Evolutionary conservation across 2,329 filamentous ascomycete species (phyloP), one percentile per base, ranked within the genome.

Genomic region (Penicillium sp.): DNA sequence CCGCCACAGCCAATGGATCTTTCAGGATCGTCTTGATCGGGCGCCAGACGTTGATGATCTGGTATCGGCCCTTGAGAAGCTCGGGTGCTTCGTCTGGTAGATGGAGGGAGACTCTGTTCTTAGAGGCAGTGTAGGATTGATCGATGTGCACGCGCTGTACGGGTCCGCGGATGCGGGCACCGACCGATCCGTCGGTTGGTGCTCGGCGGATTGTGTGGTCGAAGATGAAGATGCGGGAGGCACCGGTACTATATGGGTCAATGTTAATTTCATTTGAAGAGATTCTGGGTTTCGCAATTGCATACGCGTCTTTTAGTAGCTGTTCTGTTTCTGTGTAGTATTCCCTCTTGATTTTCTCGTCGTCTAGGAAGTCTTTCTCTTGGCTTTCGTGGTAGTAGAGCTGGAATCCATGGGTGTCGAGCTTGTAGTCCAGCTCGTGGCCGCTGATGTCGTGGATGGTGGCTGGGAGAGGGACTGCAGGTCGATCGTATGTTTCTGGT

Each of bases 1-100:
- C 79, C 0, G 81, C 81, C 3, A 86, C 73, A 8, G 79, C 79
- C 0, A 85, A 72, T 0, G 83, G 83, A 58, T 85, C 82, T 49
- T 79, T 79, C 32, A 74, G 68, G 34, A 86, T 78, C 0, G 78
- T 78, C 57, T 76, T 72, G 22, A 81, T 72, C 0, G 79, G 79
- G 26, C 80, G 78, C 79, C 79, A 81, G 34, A 82, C 77, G 51
- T 82, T 82, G 66, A 81, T 76, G 56, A 81, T 81, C 31, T 79
- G 77, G 50, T 76, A 74, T 7, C 79, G 76, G 5, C 75, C 74
- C 18, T 72, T 66, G 6, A 81, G 70, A 0, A 81, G 71, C 26
- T 68, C 60, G 4, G 72, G 65, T 0, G 77, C 78, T 53, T 80
- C 77, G 5, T 74, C 70, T 1, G 74, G 73, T 8, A 81, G 70